Base-by-base conservation (phyloP, 805 yeast genomes). In the Wickerhamomyces kurtzmanii region DNA sequence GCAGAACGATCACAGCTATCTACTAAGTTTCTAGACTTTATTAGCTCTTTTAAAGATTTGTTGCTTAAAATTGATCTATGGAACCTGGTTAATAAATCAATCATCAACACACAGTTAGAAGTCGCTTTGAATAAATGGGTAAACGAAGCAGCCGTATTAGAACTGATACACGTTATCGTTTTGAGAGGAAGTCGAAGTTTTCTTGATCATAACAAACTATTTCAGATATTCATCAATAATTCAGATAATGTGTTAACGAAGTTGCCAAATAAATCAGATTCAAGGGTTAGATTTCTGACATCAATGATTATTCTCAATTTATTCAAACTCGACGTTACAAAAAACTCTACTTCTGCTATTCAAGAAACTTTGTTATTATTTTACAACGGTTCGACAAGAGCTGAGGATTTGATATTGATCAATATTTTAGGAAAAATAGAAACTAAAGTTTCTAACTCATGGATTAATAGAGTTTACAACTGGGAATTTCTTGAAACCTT, bases 171-270 rank as follows among this genome's bases (percentile, higher is more conserved):
- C 22, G 34, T 70, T 1, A 12, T 62, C 6, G 41, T 73, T 11
- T 32, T 62, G 22, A 39, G 59, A 3, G 64, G 64, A 2, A 40
- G 52, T 1, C 53, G 47, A 22, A 49, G 47, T 16, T 42, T 40
- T 12, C 52, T 66, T 26, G 65, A 70, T 16, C 59, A 51, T 38
- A 62, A 59, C 12, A 77, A 66, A 39, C 57, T 74, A 25, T 49
- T 85, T 8, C 94, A 83, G 42, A 62, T 81, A 8, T 57, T 79
- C 20, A 38, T 80, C 13, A 75, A 70, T 44, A 75, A 73, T 42
- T 68, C 62, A 2, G 32, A 43, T 3, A 66, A 57, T 28, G 38
- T 45, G 0, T 53, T 73, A 23, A 36, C 32, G 11, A 48, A 19
- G 32, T 41, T 4, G 54, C n/a, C n/a, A n/a, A 60, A 5, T 0